Evolutionary conservation across 2,329 filamentous ascomycete species (phyloP), one percentile per base, ranked within the genome.

Genomic region (Incumbomyces lentus): DNA sequence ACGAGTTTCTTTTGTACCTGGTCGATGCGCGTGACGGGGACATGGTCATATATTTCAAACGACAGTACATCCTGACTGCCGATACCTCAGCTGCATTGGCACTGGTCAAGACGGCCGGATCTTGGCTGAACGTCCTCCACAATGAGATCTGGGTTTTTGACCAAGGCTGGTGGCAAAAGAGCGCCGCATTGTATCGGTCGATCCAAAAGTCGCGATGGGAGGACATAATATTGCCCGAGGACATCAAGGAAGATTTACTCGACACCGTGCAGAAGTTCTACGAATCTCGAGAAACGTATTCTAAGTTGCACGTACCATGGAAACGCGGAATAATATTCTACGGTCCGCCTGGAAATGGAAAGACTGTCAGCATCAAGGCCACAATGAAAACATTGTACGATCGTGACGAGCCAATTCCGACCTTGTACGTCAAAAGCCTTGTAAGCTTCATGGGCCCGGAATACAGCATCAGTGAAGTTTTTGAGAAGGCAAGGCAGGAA

Each of bases 331-430:
- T 72, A 7, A 68, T 70, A 40, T 62, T 69, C 42, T 60, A 69
- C 46, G 64, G 68, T 2, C 62, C 62, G 35, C 62, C 50, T 35
- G 66, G 57, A 35, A 65, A 67, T 49, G 68, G 68, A 18, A 70
- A 71, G 55, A 71, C 68, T 0, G 64, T 71, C 40, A 65, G 62
- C 4, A 65, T 70, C 57, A 68, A 69, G 56, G 59, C 64, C n/a
- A 52, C 64, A 52, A 68, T 68, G 67, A 64, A 68, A 49, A 66
- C 63, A 1, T 58, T 70, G 16, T 60, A 66, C 26, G 55, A 63
- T 8, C 60, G 65, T 1, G 57, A 64, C 31, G 48, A 54, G 5
- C 61, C 64, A 17, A 56, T 64, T 18, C 62, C 64, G 6, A 63
- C 64, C 3, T 58, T 68, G 2, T 68, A 68, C 48, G 65, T 68